Conservation (phyloP, 257 asterid genomes). For the Ilex aquifolium region DNA sequence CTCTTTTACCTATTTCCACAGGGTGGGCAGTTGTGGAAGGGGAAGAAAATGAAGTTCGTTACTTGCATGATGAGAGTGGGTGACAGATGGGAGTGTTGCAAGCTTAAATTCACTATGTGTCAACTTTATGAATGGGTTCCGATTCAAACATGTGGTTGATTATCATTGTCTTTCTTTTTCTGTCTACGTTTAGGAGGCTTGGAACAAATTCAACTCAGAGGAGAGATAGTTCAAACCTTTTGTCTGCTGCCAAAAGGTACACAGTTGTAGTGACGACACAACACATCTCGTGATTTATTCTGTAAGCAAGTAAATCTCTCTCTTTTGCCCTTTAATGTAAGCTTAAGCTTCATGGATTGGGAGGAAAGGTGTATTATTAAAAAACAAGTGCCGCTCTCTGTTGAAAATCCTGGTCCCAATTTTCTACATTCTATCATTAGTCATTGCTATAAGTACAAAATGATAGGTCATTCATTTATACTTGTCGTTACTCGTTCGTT, state of each 20-base stretch:
- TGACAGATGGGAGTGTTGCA: neutral
- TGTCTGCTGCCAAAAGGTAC: neutral
- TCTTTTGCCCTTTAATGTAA: neutral
- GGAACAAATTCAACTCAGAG: slow-evolving; percentile 92
- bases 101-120: neutral
- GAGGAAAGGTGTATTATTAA: neutral
- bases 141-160: neutral
- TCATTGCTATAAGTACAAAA: too few relatives aligned
- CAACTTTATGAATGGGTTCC: neutral
- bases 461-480: too few relatives aligned
- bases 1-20: too few relatives aligned
- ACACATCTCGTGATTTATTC: neutral
- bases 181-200: slow-evolving; percentile 66
- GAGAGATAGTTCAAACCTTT: slow-evolving; percentile 43
- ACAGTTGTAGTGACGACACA: neutral
- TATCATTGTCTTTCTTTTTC: slow-evolving; percentile 2
- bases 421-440: too few relatives aligned
- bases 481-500: too few relatives aligned
- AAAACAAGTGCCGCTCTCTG: neutral
- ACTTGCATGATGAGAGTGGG: neutral
- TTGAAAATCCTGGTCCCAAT: too few relatives aligned
- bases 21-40: too few relatives aligned
- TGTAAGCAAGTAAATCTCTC: neutral
- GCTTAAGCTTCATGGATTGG: neutral
- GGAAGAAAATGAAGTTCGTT: neutral